Conservation (phyloP, 441 rosid genomes). For the Dalechampia spathulata region DNA sequence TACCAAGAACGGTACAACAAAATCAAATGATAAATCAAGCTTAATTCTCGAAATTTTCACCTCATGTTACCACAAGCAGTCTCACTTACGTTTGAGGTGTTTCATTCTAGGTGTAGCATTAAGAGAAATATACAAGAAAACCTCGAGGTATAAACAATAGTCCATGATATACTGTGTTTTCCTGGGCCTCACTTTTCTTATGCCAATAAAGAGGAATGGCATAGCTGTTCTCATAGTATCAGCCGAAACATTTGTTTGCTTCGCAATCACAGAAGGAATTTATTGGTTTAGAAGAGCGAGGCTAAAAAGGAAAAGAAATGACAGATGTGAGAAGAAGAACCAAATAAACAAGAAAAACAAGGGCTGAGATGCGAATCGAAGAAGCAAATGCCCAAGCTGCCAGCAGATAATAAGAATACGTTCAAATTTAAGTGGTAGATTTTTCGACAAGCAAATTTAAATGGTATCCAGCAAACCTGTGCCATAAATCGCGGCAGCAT, state of each 20-base stretch:
- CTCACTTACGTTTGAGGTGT: neutral
- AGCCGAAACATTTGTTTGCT: no score
- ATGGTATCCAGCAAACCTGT: constrained; percentile 46
- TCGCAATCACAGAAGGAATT: no score
- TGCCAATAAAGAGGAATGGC: no score
- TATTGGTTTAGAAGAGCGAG: no score
- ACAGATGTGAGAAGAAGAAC: no score
- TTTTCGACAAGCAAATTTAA: constrained; percentile 8
- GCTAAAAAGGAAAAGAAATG: no score
- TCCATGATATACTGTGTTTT: no score
- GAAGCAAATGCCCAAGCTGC: neutral
- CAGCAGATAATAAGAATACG: neutral
- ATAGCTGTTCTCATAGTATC: no score
- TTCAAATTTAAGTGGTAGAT: neutral
- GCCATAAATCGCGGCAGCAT: constrained; percentile 94
- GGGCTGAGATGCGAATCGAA: no score
- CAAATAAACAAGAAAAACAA: no score
- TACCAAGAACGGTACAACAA: neutral
- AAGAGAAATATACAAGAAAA: neutral
- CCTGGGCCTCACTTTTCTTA: no score
- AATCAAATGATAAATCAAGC: neutral
- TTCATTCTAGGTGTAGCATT: neutral
- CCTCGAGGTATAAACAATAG: neutral
- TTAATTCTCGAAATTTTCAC: neutral
- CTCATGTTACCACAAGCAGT: neutral